Evolutionary conservation across 2,329 filamentous ascomycete species (phyloP).

Genomic region (Stemphylium beticola): DNA sequence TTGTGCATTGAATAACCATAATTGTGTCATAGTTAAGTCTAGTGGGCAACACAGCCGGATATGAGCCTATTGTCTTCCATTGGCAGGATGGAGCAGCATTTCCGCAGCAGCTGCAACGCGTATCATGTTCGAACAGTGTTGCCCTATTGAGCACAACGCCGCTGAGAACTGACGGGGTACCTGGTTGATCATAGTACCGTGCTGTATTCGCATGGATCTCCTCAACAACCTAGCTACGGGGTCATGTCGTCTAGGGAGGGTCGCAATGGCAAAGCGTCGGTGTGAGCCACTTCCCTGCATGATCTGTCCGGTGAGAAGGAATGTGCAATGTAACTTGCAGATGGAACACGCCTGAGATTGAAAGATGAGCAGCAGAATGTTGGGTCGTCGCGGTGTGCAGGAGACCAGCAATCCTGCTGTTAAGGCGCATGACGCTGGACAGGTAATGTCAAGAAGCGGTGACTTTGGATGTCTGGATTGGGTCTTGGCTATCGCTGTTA

Average conservation of each 20-base stretch:
- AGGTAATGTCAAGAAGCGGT: conserved; percentile 4
- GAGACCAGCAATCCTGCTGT: neutral
- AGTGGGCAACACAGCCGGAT: neutral
- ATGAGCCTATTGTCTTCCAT: neutral
- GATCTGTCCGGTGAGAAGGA: neutral
- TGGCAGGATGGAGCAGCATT: neutral
- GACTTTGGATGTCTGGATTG: neutral
- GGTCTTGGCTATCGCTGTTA: neutral
- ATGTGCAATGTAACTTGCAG: neutral
- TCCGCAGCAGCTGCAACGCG: neutral
- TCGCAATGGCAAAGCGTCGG: neutral
- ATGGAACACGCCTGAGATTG: neutral
- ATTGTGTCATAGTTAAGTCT: neutral
- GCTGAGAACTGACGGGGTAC: too few relatives aligned
- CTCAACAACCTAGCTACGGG: too few relatives aligned
- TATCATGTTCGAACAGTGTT: neutral
- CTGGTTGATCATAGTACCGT: too few relatives aligned
- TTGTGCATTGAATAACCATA: neutral
- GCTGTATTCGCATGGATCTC: too few relatives aligned
- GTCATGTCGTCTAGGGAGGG: neutral
- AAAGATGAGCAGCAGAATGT: neutral
- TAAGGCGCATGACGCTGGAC: neutral
- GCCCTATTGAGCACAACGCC: neutral
- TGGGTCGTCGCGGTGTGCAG: neutral
- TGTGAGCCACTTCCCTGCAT: neutral